A percentile compares a stretch with the other conserved stretches of the same genome.
Conservation (phyloP, 2,329 filamentous ascomycete species). For the Sclerotinia nivalis region DNA sequence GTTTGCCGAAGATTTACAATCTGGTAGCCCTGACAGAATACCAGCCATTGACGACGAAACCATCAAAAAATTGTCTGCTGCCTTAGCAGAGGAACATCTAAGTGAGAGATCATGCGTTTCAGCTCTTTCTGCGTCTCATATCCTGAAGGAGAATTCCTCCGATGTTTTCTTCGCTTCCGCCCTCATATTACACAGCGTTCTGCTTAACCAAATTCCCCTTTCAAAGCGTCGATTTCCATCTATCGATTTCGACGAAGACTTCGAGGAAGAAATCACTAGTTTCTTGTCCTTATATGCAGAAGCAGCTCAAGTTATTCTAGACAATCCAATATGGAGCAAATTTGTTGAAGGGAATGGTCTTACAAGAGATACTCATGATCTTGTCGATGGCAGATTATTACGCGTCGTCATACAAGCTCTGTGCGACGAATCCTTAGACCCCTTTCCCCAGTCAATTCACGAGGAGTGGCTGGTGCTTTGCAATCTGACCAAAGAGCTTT, state of each 20-base stretch:
- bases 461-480: conserved; percentile 36
- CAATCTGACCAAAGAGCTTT: conserved; percentile 39
- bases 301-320: conserved; percentile 43
- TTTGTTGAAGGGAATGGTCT: conserved; percentile 33
- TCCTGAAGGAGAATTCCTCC: conserved; percentile 39
- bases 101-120: conserved; percentile 43
- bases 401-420: conserved; percentile 38
- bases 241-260: conserved; percentile 40
- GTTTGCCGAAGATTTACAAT: conserved; percentile 22
- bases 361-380: conserved; percentile 52
- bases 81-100: conserved; percentile 32
- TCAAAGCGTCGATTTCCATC: conserved; percentile 43
- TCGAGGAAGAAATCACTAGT: conserved; percentile 40
- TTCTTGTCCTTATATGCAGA: conserved; percentile 46
- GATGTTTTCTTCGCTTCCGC: conserved; percentile 42
- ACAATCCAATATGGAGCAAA: conserved; percentile 33
- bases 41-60: conserved; percentile 22
- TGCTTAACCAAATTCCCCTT: conserved; percentile 46
- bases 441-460: conserved; percentile 28
- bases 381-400: conserved; percentile 55
- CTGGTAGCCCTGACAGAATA: not conserved
- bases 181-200: conserved; percentile 47
- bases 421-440: conserved; percentile 29
- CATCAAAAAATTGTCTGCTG: conserved; percentile 28
- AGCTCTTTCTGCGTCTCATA: conserved; percentile 37